Evolutionary conservation across 176 grass and related monocot species (phyloP).

Genomic region (Rhynchospora breviuscula): DNA sequence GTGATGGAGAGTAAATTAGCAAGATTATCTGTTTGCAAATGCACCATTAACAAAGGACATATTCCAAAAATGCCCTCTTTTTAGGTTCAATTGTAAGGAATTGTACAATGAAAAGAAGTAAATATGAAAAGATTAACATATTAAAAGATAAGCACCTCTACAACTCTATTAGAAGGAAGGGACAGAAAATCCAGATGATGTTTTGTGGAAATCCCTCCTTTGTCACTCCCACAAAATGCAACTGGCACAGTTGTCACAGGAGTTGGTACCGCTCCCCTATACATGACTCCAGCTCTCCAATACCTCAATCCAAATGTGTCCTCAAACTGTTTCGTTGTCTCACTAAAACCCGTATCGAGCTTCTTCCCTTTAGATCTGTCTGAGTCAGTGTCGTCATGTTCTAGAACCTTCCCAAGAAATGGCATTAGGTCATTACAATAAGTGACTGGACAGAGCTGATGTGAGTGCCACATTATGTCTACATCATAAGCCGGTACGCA

Average conservation of each 20-base stretch:
- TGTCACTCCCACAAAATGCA: slow-evolving; percentile 11
- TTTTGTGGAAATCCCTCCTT: slow-evolving; percentile 21
- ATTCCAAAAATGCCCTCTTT: neutral
- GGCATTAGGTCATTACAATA: slow-evolving; percentile 67
- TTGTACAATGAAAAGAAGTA: neutral
- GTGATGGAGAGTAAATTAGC: slow-evolving; percentile 22
- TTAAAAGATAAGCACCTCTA: slow-evolving; percentile 50
- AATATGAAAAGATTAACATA: neutral
- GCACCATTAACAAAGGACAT: neutral
- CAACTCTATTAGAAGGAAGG: slow-evolving; percentile 28
- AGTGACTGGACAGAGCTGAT: slow-evolving; percentile 62
- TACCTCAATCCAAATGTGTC: slow-evolving; percentile 72
- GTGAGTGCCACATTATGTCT: slow-evolving; percentile 93
- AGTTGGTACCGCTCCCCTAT: slow-evolving; percentile 58
- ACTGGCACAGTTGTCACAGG: slow-evolving; percentile 47
- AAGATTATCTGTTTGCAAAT: slow-evolving; percentile 18
- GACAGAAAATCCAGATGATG: slow-evolving; percentile 24
- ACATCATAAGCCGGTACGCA: slow-evolving; percentile 83
- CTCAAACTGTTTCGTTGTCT: slow-evolving; percentile 69
- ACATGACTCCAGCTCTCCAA: slow-evolving; percentile 81
- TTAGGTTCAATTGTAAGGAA: neutral
- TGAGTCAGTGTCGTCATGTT: slow-evolving; percentile 89
- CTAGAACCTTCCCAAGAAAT: slow-evolving; percentile 73
- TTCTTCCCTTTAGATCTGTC: slow-evolving; percentile 85
- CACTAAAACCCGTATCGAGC: slow-evolving; percentile 65